Percentiles rank a stretch among this genome's conserved stretches.
These are phyloP conservation scores for Parastagonospora avenae DNA, from an alignment of 2,329 filamentous ascomycete genomes.

Conservation along the genomic window DNA sequence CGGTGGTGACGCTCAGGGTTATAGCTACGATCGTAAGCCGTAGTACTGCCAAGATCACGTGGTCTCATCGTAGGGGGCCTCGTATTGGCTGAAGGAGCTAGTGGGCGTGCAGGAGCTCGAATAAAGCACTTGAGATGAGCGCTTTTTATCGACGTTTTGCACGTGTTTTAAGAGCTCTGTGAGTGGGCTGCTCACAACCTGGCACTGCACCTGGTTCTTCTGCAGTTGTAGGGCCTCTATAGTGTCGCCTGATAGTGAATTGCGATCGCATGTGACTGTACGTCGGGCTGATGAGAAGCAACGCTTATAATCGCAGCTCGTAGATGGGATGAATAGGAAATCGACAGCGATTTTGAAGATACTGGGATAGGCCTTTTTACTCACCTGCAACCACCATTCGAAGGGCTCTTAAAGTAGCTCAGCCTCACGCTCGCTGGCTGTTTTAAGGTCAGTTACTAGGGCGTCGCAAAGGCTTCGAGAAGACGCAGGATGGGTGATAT, in stretches of 20 bases:
- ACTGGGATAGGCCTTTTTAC: not conserved
- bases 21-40: not conserved
- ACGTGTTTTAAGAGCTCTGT: not conserved
- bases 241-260: not conserved
- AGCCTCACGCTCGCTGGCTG: not conserved
- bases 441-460: not conserved
- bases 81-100: not conserved
- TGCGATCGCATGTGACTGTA: not conserved
- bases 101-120: no score
- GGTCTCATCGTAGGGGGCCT: not conserved
- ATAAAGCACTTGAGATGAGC: not conserved
- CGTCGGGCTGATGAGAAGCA: not conserved
- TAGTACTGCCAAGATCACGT: not conserved
- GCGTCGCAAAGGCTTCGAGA: no score
- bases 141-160: not conserved
- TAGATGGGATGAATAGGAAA: not conserved
- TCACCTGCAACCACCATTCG: not conserved
- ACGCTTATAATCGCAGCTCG: not conserved
- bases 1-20: not conserved
- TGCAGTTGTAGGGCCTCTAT: not conserved
- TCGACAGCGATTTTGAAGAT: not conserved
- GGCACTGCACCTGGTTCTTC: not conserved
- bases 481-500: no score
- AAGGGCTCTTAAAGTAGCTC: not conserved
- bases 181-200: not conserved